Evolutionary conservation across 495 filamentous ascomycete species (phyloP).

Genomic region (Neurospora sp.): DNA sequence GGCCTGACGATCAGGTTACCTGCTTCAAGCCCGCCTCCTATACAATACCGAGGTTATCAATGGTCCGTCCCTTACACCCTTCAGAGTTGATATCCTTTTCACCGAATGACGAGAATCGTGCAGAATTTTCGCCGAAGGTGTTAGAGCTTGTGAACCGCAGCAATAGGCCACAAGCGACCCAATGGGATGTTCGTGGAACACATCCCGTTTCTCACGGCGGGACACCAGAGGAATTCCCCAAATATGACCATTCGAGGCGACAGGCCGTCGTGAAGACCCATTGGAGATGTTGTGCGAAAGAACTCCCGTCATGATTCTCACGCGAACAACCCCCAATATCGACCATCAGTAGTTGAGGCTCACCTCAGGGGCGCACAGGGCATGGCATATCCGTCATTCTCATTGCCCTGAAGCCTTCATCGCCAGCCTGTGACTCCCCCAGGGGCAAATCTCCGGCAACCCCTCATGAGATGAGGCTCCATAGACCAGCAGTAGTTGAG

Average conservation of each 20-base stretch:
- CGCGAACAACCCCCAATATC: too few relatives aligned
- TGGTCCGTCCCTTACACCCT: not conserved
- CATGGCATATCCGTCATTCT: too few relatives aligned
- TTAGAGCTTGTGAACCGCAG: not conserved
- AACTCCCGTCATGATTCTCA: too few relatives aligned
- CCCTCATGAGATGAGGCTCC: too few relatives aligned
- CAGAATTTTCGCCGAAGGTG: not conserved
- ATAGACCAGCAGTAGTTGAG: not conserved
- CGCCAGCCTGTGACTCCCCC: not conserved
- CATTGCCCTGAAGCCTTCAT: not conserved
- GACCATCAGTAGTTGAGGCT: not conserved
- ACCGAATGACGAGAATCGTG: not conserved
- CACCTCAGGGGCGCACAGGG: too few relatives aligned
- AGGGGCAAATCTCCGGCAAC: not conserved
- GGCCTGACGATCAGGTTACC: not conserved
- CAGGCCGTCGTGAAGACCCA: not conserved
- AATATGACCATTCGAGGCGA: too few relatives aligned
- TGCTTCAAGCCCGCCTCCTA: not conserved
- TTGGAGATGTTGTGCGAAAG: not conserved
- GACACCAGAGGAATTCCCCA: not conserved
- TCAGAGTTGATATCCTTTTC: not conserved
- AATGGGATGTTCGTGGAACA: not conserved
- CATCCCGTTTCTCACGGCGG: not conserved
- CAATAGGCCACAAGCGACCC: not conserved
- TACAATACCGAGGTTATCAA: not conserved